These are phyloP conservation scores for Yamadazyma oceani DNA, from an alignment of 1,139 yeast genomes.

Conservation along the genomic window DNA sequence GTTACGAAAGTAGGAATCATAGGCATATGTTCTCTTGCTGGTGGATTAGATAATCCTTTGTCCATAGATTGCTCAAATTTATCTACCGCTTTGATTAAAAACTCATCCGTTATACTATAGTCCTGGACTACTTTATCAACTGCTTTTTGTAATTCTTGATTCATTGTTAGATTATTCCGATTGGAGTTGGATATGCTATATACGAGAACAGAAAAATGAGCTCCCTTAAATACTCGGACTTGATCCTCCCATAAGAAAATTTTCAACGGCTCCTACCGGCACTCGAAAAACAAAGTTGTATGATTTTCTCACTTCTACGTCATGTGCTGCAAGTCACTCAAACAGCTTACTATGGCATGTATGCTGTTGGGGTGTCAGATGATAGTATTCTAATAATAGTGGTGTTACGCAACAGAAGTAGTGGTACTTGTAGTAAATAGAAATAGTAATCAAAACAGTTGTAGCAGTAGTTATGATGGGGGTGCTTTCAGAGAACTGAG, in stretches of 20 bases:
- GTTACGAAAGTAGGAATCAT: conserved; percentile 91
- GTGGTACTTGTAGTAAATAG: too few species aligned
- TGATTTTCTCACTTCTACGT: too few species aligned
- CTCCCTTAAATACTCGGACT: conserved; percentile 8
- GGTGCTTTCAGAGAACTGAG: too few species aligned
- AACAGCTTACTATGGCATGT: too few species aligned
- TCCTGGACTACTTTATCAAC: conserved; percentile 52
- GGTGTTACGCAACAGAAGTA: too few species aligned
- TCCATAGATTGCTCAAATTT: conserved; percentile 63
- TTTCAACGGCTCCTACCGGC: background rate
- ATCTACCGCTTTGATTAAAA: conserved; percentile 59
- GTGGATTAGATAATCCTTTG: conserved; percentile 49
- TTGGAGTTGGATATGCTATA: too few species aligned
- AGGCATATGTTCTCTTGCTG: conserved; percentile 59
- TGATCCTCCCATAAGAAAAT: conserved; percentile 5
- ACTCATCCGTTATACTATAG: conserved; percentile 54
- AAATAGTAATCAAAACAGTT: too few species aligned
- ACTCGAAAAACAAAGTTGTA: background rate
- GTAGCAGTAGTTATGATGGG: too few species aligned
- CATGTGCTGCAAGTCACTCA: too few species aligned
- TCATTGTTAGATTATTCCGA: too few species aligned
- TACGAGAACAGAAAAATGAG: background rate
- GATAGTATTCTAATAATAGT: too few species aligned
- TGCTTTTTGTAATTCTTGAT: conserved; percentile 29
- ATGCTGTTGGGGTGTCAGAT: too few species aligned